These are phyloP conservation scores for Ensete glaucum DNA, from an alignment of 176 grass and related monocot species.

Conservation along the genomic window DNA sequence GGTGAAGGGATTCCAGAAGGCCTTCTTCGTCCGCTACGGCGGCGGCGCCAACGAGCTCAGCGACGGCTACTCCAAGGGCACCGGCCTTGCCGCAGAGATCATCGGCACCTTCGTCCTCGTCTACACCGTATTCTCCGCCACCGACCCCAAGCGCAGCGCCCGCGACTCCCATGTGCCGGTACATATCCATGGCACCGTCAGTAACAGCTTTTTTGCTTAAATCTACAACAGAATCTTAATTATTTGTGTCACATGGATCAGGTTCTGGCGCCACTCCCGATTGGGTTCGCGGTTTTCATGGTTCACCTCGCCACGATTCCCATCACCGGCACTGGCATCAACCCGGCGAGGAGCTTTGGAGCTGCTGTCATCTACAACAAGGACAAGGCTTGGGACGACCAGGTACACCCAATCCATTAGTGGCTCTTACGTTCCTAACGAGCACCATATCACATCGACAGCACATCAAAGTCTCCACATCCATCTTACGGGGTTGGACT, in stretches of 20 bases:
- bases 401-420: neutral
- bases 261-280: constrained; percentile 3
- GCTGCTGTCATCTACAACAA: constrained; percentile 14
- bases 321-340: neutral
- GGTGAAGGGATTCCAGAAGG: constrained; percentile 76
- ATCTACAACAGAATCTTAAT: neutral
- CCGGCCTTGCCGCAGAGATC: constrained; percentile 70
- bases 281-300: constrained; percentile 10
- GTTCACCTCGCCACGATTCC: constrained; percentile 7
- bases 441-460: no score
- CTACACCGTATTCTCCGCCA: constrained; percentile 99
- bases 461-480: neutral
- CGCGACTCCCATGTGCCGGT: constrained; percentile 98
- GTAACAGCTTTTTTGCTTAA: neutral
- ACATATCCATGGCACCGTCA: neutral
- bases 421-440: no score
- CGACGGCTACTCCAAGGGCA: constrained; percentile 56
- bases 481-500: neutral
- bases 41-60: constrained; percentile 79
- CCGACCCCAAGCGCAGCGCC: constrained; percentile 96
- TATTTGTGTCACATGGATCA: neutral
- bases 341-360: neutral
- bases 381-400: constrained; percentile 2
- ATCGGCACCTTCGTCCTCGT: constrained; percentile 95
- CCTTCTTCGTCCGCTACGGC: constrained; percentile 59